A percentile compares a stretch with the other conserved stretches of the same genome.
Evolutionary conservation across 805 yeast genomes (phyloP).

Genomic region (Saturnispora diversa): DNA sequence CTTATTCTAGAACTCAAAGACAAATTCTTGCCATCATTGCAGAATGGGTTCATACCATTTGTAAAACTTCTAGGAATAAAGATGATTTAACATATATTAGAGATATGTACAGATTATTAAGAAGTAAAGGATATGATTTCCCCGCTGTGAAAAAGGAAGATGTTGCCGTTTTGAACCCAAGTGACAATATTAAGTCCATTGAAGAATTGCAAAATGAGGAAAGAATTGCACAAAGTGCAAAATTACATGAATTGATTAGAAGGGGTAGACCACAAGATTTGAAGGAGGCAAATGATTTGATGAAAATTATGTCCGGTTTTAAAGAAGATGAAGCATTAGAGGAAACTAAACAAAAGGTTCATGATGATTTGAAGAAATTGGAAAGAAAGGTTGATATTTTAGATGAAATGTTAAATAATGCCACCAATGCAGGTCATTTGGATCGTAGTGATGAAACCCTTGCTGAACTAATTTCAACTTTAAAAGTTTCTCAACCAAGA

Average conservation of each 20-base stretch:
- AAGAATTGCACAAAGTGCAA: slow-evolving; percentile 85
- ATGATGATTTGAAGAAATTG: slow-evolving; percentile 76
- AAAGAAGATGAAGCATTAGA: slow-evolving; percentile 67
- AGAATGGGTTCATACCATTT: slow-evolving; percentile 95
- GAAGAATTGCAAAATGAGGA: slow-evolving; percentile 92
- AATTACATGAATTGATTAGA: slow-evolving; percentile 89
- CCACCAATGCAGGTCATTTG: slow-evolving; percentile 35
- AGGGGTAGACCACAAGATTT: slow-evolving; percentile 93
- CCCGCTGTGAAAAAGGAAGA: slow-evolving; percentile 89
- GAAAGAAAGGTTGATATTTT: slow-evolving; percentile 80
- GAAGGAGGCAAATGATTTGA: slow-evolving; percentile 90
- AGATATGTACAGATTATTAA: slow-evolving; percentile 89
- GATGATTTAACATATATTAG: slow-evolving; percentile 87
- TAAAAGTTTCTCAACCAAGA: slow-evolving; percentile 81
- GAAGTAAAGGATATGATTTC: slow-evolving; percentile 86
- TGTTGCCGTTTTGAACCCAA: slow-evolving; percentile 86
- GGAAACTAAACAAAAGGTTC: slow-evolving; percentile 69
- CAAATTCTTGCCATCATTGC: slow-evolving; percentile 83
- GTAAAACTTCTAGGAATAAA: slow-evolving; percentile 80
- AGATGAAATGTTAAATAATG: slow-evolving; percentile 69
- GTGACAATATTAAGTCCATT: slow-evolving; percentile 77
- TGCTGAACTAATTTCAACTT: slow-evolving; percentile 64
- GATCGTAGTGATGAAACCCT: slow-evolving; percentile 59
- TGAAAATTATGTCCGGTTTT: slow-evolving; percentile 98
- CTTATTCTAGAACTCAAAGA: slow-evolving; percentile 76